Conservation (phyloP, 306 rosid species). For the Acmispon strigosus region DNA sequence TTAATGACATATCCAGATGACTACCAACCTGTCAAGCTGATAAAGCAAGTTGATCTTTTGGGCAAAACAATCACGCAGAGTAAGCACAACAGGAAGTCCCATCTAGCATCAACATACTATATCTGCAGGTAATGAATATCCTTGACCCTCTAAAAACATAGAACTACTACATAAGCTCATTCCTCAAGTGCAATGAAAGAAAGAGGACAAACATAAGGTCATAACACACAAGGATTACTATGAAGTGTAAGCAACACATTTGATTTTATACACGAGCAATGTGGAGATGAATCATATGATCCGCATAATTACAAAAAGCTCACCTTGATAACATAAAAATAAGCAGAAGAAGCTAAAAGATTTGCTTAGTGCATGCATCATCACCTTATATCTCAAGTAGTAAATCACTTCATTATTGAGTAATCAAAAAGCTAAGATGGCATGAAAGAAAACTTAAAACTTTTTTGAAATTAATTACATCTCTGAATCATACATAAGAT, state of each 20-base stretch:
- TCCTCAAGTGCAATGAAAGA: background rate
- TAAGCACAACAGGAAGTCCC: constrained; percentile 78
- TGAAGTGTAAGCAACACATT: background rate
- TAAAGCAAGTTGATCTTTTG: constrained; percentile 79
- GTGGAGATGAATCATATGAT: background rate
- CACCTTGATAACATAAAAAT: background rate
- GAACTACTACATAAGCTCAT: background rate
- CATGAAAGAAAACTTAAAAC: too few relatives aligned
- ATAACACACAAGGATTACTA: background rate
- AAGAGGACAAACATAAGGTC: background rate
- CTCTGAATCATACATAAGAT: too few relatives aligned
- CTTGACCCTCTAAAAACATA: constrained; percentile 62
- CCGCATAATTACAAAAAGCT: background rate
- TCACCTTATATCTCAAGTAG: too few relatives aligned
- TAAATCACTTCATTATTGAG: too few relatives aligned
- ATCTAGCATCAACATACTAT: constrained; percentile 82
- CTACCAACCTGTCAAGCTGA: constrained; percentile 77
- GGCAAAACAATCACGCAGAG: constrained; percentile 80
- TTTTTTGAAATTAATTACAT: too few relatives aligned
- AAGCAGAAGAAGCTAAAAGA: background rate
- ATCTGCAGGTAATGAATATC: constrained; percentile 90
- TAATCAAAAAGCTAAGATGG: too few relatives aligned
- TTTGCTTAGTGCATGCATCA: too few relatives aligned
- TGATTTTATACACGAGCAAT: background rate
- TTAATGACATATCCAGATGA: background rate